Evolutionary conservation across 441 rosid genomes (phyloP).

Genomic region (Lepidium campestre): DNA sequence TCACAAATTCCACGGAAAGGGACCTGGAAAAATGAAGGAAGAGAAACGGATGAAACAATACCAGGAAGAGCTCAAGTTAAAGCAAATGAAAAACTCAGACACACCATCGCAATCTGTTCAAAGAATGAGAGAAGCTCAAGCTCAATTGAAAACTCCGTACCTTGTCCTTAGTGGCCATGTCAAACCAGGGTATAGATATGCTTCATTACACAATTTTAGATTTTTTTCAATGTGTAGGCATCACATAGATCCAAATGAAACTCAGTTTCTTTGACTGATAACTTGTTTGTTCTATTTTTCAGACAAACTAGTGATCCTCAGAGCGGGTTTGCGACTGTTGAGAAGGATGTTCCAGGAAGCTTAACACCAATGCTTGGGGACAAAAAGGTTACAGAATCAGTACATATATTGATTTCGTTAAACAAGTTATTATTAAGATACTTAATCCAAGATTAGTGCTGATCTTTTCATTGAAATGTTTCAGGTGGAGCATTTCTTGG

Average conservation of each 20-base stretch:
- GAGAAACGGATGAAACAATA: slow-evolving; percentile 94
- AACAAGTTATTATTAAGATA: not conserved
- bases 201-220: not conserved
- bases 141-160: slow-evolving; percentile 82
- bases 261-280: not conserved
- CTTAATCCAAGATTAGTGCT: not conserved
- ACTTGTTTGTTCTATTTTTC: slow-evolving; percentile 17
- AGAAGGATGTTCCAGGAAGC: slow-evolving; percentile 84
- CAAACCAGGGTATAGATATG: slow-evolving; percentile 67
- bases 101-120: slow-evolving; percentile 85
- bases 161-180: slow-evolving; percentile 97
- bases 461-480: slow-evolving; percentile 7
- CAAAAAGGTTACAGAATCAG: slow-evolving; percentile 55
- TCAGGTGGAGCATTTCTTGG: slow-evolving; percentile 96
- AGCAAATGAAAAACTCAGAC: slow-evolving; percentile 95
- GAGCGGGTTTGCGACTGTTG: slow-evolving; percentile 83
- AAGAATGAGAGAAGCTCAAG: slow-evolving; percentile 98
- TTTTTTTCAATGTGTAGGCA: not conserved
- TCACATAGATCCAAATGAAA: not conserved
- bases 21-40: slow-evolving; percentile 98
- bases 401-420: not conserved
- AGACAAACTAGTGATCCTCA: slow-evolving; percentile 91
- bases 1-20: slow-evolving; percentile 96
- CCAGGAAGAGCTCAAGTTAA: slow-evolving; percentile 78
- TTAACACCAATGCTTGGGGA: slow-evolving; percentile 98